These are phyloP conservation scores for Atkinsonella hypoxylon DNA, from an alignment of 2,329 filamentous ascomycete species.

Conservation along the genomic window DNA sequence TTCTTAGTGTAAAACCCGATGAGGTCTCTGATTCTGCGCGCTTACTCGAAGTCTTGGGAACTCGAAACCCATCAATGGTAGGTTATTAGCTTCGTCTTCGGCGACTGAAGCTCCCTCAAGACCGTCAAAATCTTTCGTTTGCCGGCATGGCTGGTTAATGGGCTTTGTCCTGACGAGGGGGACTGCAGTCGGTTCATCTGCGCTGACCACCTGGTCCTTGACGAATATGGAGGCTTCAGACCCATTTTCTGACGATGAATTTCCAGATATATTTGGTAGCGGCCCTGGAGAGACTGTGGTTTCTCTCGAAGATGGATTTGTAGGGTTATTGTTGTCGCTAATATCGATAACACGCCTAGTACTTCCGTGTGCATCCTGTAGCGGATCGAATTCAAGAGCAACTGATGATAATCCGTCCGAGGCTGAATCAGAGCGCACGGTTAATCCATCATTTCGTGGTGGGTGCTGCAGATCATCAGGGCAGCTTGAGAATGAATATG, in stretches of 20 bases:
- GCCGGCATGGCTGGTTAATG: slow-evolving; percentile 1
- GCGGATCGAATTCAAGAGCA: slow-evolving; percentile 8
- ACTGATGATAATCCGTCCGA: slow-evolving; percentile 13
- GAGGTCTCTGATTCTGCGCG: not conserved
- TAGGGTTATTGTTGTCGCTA: slow-evolving; percentile 14
- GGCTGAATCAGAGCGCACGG: slow-evolving; percentile 11
- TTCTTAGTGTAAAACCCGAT: slow-evolving; percentile 5
- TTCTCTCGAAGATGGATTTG: slow-evolving; percentile 24
- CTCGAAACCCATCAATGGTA: slow-evolving; percentile 26
- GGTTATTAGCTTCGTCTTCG: slow-evolving; percentile 13
- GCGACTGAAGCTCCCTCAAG: slow-evolving; percentile 13
- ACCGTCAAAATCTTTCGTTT: slow-evolving; percentile 16
- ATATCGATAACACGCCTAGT: not conserved
- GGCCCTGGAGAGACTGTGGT: slow-evolving; percentile 32
- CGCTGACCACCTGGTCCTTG: slow-evolving; percentile 20
- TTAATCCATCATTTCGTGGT: slow-evolving; percentile 13
- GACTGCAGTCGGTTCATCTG: slow-evolving; percentile 6
- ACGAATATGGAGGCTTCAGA: slow-evolving; percentile 12
- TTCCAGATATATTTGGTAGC: slow-evolving; percentile 21
- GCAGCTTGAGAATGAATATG: slow-evolving; percentile 29
- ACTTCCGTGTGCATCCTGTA: not conserved
- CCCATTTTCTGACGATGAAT: slow-evolving; percentile 23
- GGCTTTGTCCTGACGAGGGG: not conserved
- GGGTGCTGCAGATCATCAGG: slow-evolving; percentile 27
- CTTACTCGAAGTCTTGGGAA: slow-evolving; percentile 26